A percentile compares a stretch with the other conserved stretches of the same genome.
Evolutionary conservation across 805 yeast genomes (phyloP).

Genomic region (Yarrowia sp.): DNA sequence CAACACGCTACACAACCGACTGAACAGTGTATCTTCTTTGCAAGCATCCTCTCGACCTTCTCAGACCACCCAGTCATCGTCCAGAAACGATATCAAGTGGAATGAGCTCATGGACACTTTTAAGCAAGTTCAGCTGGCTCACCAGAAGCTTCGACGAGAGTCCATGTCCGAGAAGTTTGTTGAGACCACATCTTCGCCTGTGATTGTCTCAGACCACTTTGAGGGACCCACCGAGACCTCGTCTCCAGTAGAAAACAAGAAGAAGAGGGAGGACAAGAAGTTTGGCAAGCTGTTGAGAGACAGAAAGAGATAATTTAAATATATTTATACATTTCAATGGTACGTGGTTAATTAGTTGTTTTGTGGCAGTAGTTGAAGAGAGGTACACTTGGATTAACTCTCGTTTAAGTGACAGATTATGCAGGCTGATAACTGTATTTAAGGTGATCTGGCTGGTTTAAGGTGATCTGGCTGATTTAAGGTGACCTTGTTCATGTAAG

Average conservation of each 20-base stretch:
- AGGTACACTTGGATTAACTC: too few relatives aligned
- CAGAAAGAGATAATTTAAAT: not conserved
- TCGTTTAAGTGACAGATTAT: too few relatives aligned
- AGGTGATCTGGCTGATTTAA: too few relatives aligned
- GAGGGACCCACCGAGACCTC: conserved; percentile 11
- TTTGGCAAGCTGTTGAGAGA: conserved; percentile 18
- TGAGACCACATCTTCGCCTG: conserved; percentile 2
- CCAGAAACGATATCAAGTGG: conserved; percentile 41
- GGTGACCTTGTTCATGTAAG: too few relatives aligned
- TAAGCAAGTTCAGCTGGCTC: conserved; percentile 44
- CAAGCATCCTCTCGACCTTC: conserved; percentile 34
- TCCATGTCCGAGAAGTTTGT: conserved; percentile 21
- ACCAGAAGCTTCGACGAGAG: conserved; percentile 18
- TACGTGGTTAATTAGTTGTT: too few relatives aligned
- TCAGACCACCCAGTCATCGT: conserved; percentile 28
- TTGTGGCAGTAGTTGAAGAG: too few relatives aligned
- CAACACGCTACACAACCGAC: conserved; percentile 71
- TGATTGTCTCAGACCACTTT: conserved; percentile 3
- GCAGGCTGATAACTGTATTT: too few relatives aligned
- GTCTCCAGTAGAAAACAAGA: not conserved
- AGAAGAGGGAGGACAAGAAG: conserved; percentile 6
- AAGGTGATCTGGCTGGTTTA: too few relatives aligned
- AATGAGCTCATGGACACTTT: conserved; percentile 49
- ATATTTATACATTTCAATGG: too few relatives aligned
- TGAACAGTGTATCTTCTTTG: conserved; percentile 52